Conservation (phyloP, 306 rosid species). For the Biancaea sappan region DNA sequence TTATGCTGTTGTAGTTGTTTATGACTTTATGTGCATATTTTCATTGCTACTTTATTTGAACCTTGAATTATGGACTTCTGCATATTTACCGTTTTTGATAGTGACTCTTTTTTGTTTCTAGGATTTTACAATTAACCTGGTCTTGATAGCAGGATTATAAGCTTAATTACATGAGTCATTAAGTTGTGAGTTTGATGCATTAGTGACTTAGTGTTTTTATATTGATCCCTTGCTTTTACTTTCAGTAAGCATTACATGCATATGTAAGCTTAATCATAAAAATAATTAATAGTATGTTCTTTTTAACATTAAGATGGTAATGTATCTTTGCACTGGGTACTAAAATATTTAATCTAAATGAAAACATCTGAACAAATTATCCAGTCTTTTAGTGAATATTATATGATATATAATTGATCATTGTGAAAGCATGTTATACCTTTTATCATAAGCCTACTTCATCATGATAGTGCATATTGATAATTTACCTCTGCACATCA, state of each 20-base stretch:
- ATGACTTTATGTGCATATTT: no score
- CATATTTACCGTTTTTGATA: conserved; percentile 17
- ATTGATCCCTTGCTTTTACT: background rate
- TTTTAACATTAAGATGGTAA: background rate
- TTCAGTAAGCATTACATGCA: background rate
- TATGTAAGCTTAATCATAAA: background rate
- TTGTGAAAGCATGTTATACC: background rate
- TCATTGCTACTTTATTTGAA: conserved; percentile 1
- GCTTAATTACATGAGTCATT: background rate
- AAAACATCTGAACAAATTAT: background rate
- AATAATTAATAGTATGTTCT: background rate
- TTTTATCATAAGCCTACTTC: background rate
- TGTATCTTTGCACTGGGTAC: background rate
- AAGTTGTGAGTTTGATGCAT: background rate
- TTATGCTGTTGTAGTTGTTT: background rate
- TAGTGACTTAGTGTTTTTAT: background rate
- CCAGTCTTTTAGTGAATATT: background rate
- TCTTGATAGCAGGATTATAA: background rate
- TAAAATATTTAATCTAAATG: background rate
- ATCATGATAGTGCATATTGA: background rate
- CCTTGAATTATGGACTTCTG: background rate
- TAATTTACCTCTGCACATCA: background rate
- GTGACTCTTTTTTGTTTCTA: background rate
- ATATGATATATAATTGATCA: background rate
- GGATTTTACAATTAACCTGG: background rate